phyloP scores from a whole-genome alignment of 805 yeast species.

The Allodekkera sacchari region DNA sequence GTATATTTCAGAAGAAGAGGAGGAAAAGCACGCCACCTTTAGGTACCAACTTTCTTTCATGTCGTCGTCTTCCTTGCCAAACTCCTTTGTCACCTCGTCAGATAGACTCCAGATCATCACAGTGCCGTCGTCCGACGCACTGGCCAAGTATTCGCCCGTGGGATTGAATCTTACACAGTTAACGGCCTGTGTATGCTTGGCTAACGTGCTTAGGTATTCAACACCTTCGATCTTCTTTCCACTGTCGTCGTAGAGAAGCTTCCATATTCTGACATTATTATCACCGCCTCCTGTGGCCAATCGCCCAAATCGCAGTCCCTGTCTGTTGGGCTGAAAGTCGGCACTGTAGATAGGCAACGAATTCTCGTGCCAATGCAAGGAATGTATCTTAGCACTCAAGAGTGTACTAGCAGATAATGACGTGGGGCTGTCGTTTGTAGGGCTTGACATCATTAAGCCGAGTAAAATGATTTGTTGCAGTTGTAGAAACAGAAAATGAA shows the following conservation, averaged over 20 bases:
- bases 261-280: slow-evolving; percentile 61
- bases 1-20: slow-evolving; percentile 68
- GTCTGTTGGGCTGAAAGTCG: slow-evolving; percentile 44
- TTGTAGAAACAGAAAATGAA: too few species aligned
- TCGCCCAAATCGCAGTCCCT: slow-evolving; percentile 28
- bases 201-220: slow-evolving; percentile 69
- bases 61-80: slow-evolving; percentile 51
- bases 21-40: slow-evolving; percentile 45
- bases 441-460: too few species aligned
- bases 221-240: slow-evolving; percentile 32
- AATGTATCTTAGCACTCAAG: slow-evolving; percentile 35
- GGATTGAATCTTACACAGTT: slow-evolving; percentile 80
- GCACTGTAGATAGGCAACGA: slow-evolving; percentile 67
- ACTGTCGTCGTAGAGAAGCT: slow-evolving; percentile 15
- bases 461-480: too few species aligned
- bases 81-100: slow-evolving; percentile 46
- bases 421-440: too few species aligned
- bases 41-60: slow-evolving; percentile 68
- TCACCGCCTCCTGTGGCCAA: slow-evolving; percentile 94
- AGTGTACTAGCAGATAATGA: too few species aligned
- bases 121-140: slow-evolving; percentile 94
- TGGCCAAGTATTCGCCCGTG: slow-evolving; percentile 62
- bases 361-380: slow-evolving; percentile 70
- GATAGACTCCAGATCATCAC: slow-evolving; percentile 70
- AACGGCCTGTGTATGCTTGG: slow-evolving; percentile 91